A percentile compares a stretch with the other conserved stretches of the same genome.
phyloP scores from a whole-genome alignment of 352 stramenopile species.

The Phytophthora palmivora region DNA sequence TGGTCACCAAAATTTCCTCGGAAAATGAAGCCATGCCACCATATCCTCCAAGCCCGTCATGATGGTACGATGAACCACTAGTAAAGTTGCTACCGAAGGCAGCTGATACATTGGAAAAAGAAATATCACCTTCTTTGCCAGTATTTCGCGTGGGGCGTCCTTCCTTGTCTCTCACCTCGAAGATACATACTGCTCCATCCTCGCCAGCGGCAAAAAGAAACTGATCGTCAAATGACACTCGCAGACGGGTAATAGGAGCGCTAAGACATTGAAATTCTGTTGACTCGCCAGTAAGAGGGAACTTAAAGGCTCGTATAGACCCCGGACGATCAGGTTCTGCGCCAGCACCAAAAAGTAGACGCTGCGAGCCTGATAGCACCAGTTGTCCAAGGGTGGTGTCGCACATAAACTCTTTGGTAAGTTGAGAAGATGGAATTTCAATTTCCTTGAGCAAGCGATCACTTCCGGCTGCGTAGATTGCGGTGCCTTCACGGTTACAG shows the following conservation, averaged over 20 bases:
- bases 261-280: conserved; percentile 89
- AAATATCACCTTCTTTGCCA: conserved; percentile 24
- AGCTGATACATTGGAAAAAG: conserved; percentile 16
- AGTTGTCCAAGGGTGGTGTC: conserved; percentile 86
- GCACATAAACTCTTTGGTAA: conserved; percentile 85
- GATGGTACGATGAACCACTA: conserved; percentile 18
- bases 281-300: conserved; percentile 91
- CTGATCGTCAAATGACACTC: conserved; percentile 87
- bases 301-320: conserved; percentile 87
- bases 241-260: conserved; percentile 80
- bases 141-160: conserved; percentile 62
- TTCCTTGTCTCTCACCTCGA: conserved; percentile 91
- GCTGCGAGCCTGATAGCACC: conserved; percentile 81
- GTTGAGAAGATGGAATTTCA: conserved; percentile 78
- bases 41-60: conserved; percentile 24
- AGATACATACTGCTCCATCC: conserved; percentile 87
- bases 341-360: conserved; percentile 90
- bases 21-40: conserved; percentile 51
- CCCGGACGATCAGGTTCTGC: conserved; percentile 79
- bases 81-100: conserved; percentile 19
- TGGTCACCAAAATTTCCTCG: conserved; percentile 88
- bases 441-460: conserved; percentile 94
- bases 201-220: conserved; percentile 92
- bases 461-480: conserved; percentile 86
- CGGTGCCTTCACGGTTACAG: conserved; percentile 80